Base-by-base conservation (phyloP, 805 yeast genomes). In the Suhomyces emberorum region DNA sequence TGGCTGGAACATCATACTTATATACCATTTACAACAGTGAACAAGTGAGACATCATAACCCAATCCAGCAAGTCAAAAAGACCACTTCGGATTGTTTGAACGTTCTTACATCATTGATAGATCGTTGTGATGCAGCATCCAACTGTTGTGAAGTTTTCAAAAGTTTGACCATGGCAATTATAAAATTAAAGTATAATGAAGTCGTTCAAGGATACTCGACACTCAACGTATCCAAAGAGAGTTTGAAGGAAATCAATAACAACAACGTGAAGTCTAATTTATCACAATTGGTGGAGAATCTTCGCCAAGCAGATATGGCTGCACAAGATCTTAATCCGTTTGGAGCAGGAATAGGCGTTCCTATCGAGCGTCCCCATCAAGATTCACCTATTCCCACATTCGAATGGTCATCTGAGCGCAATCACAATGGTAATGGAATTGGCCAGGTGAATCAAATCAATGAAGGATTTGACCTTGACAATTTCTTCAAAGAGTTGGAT, bases 1-100 rank as follows among this genome's bases (percentile, higher is more conserved):
- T 85, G 83, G 89, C 95, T 0, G 95, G 95, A 1, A 83, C 91
- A 18, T 83, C 95, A 1, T 88, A 79, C 48, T 64, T 88, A 29
- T 88, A 84, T 54, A 75, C 88, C 1, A 69, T 87, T 10, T 88
- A 84, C 55, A 83, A 83, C 54, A 76, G 85, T 24, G 69, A 69
- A n/a, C 72, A 70, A 31, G 76, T 74, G 2, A 57, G 82, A 15
- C 52, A 59, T 4, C 60, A 61, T 4, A 69, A 77, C 14, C 55
- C 72, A 1, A 46, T 77, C 15, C 65, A 68, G 15, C 77, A 57
- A 15, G 66, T 67, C 25, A 61, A 61, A 39, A 72, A 45, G 31
- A 68, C 81, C 22, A 77, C 83, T 16, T 67, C 65, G 18, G 70
- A 72, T 28, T 79, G 85, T 33, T 65, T 79, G 34, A 65, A 68